phyloP scores from a whole-genome alignment of 768 basidiomycete species.

The Xerocomellus amylosporus region DNA sequence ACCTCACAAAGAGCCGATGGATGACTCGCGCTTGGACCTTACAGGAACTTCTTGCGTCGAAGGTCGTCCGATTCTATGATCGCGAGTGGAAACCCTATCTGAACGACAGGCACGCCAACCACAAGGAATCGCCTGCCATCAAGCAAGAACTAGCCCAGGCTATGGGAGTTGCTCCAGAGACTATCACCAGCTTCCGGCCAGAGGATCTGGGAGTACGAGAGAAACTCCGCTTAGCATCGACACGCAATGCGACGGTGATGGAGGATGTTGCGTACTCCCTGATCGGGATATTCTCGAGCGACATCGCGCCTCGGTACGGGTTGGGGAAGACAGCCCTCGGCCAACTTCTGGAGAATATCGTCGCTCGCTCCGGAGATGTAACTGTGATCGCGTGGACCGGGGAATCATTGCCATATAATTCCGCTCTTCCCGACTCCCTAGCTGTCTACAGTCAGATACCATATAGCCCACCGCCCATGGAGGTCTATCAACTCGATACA shows the following conservation, averaged over 20 bases:
- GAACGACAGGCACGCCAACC: neutral
- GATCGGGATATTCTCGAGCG: constrained; percentile 10
- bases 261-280: constrained; percentile 7
- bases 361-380: neutral
- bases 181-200: neutral
- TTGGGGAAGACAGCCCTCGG: neutral
- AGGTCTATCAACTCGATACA: neutral
- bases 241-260: neutral
- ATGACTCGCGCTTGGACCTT: too few relatives aligned
- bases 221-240: constrained; percentile 8
- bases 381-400: neutral
- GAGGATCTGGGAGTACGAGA: constrained; percentile 1
- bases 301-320: neutral
- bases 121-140: constrained; percentile 4
- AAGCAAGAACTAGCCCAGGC: constrained; percentile 8
- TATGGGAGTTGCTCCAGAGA: neutral
- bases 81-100: constrained; percentile 6
- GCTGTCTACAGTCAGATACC: neutral
- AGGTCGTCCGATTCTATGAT: constrained; percentile 9
- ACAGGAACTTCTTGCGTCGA: neutral
- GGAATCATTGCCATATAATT: neutral
- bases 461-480: neutral
- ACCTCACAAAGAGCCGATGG: neutral
- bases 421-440: neutral
- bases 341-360: constrained; percentile 4